Evolutionary conservation across 352 stramenopile species (phyloP).

Genomic region (Pythium oligandrum): DNA sequence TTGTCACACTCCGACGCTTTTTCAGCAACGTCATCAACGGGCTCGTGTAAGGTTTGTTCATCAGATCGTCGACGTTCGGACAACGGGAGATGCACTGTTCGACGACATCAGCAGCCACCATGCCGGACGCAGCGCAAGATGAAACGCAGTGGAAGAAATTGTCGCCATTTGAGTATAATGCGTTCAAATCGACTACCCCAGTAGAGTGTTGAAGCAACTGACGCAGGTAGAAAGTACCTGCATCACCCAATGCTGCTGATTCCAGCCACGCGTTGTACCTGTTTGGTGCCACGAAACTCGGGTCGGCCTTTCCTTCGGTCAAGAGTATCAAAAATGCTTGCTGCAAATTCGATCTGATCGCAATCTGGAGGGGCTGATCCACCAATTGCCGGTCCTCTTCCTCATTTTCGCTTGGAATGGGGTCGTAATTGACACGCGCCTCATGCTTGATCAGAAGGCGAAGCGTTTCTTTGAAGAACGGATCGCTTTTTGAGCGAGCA

Average conservation of each 20-base stretch:
- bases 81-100: too few relatives aligned
- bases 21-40: too few relatives aligned
- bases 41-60: too few relatives aligned
- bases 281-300: conserved; percentile 21
- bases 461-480: conserved; percentile 21
- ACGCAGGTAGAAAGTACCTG: conserved; percentile 25
- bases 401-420: conserved; percentile 27
- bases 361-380: conserved; percentile 38
- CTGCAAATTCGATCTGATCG: conserved; percentile 30
- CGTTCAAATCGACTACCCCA: too few relatives aligned
- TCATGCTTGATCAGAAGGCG: conserved; percentile 29
- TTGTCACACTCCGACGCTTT: too few relatives aligned
- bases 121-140: too few relatives aligned
- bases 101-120: too few relatives aligned
- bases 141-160: conserved; percentile 48
- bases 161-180: conserved; percentile 12
- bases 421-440: too few relatives aligned
- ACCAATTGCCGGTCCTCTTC: conserved; percentile 8
- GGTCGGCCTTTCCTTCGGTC: conserved; percentile 18
- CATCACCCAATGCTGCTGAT: conserved; percentile 26
- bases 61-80: too few relatives aligned
- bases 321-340: conserved; percentile 38
- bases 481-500: too few relatives aligned
- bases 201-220: conserved; percentile 27
- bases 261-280: conserved; percentile 44